Conservation (phyloP, 169 alveolate genomes). For the Plasmodium inui region DNA sequence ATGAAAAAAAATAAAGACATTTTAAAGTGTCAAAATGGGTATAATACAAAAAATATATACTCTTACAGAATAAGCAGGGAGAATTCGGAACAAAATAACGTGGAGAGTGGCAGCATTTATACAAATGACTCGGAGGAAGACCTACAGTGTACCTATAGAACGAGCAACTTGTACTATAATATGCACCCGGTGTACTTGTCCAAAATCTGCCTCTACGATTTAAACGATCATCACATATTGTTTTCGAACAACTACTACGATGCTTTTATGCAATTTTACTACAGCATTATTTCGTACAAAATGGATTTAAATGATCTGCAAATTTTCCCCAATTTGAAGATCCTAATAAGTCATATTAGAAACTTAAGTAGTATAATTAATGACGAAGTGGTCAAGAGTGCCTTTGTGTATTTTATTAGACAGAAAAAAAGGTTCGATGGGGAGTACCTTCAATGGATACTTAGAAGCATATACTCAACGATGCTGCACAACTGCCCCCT, state of each 20-base stretch:
- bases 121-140: constrained; percentile 31
- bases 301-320: constrained; percentile 56
- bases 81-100: not conserved
- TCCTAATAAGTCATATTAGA: constrained; percentile 63
- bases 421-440: constrained; percentile 45
- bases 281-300: constrained; percentile 60
- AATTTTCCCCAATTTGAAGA: constrained; percentile 68
- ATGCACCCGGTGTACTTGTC: constrained; percentile 72
- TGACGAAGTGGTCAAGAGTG: constrained; percentile 52
- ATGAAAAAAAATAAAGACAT: constrained; percentile 61
- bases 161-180: constrained; percentile 61
- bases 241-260: constrained; percentile 67
- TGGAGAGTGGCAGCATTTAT: constrained; percentile 56
- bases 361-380: constrained; percentile 64
- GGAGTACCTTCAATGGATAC: constrained; percentile 10
- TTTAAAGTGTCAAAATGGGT: constrained; percentile 34
- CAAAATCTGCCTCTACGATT: constrained; percentile 71
- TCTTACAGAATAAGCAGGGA: constrained; percentile 46
- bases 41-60: constrained; percentile 53
- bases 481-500: constrained; percentile 56
- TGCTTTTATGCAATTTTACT: constrained; percentile 70
- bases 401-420: constrained; percentile 66
- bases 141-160: constrained; percentile 43
- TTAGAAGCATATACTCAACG: not conserved
- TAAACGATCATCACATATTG: constrained; percentile 61